Conservation (phyloP, 768 basidiomycete genomes). For the Amanita jacksonii region DNA sequence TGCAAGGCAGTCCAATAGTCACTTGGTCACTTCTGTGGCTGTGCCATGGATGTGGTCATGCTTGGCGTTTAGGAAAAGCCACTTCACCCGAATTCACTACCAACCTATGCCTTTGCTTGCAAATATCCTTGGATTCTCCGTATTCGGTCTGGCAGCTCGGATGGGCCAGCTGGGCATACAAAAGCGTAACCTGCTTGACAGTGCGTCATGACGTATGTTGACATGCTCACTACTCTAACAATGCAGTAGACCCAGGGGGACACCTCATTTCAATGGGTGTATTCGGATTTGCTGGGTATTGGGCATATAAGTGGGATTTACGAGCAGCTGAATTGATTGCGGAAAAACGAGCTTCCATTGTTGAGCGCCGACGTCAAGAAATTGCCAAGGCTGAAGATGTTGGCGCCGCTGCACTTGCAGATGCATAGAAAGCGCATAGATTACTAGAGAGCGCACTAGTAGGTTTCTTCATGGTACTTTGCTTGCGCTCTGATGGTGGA, state of each 20-base stretch:
- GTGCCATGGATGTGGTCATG: constrained; percentile 24
- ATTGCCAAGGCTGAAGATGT: constrained; percentile 23
- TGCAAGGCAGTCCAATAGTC: neutral
- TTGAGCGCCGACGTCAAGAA: constrained; percentile 35
- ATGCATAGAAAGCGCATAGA: neutral
- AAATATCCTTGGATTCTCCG: constrained; percentile 68
- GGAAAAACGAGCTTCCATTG: constrained; percentile 52
- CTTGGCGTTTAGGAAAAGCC: constrained; percentile 14
- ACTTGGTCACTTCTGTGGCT: constrained; percentile 27
- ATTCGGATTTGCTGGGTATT: constrained; percentile 71
- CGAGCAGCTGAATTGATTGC: constrained; percentile 52
- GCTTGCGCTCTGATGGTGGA: no score
- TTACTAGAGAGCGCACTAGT: neutral
- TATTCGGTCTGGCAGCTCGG: constrained; percentile 75
- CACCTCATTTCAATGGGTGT: constrained; percentile 59
- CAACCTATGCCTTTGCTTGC: constrained; percentile 65
- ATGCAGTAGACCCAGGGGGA: constrained; percentile 52
- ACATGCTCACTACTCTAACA: constrained; percentile 1
- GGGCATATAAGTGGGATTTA: constrained; percentile 57
- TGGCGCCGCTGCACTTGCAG: constrained; percentile 11
- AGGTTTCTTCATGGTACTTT: no score
- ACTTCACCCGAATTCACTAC: constrained; percentile 11
- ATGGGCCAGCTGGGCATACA: constrained; percentile 85
- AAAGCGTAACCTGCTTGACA: constrained; percentile 66
- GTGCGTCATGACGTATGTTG: constrained; percentile 36